Evolutionary conservation across 1,139 yeast species (phyloP).

Genomic region (Geotrichum phurueaensis): DNA sequence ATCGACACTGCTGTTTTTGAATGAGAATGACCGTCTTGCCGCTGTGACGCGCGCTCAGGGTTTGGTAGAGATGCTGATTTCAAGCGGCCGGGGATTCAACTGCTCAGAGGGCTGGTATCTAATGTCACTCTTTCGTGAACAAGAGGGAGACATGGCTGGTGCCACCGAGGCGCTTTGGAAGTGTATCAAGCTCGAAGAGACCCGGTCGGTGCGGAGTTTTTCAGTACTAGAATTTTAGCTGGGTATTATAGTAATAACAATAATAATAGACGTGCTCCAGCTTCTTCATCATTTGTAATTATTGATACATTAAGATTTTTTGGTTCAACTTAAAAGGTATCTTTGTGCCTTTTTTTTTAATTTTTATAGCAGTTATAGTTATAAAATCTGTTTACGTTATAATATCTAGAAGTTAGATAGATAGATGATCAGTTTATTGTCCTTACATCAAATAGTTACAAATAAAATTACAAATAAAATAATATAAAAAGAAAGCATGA

Average conservation of each 20-base stretch:
- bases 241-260: too few species aligned
- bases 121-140: constrained; percentile 60
- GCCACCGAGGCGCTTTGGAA: constrained; percentile 56
- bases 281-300: background rate
- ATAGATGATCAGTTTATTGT: background rate
- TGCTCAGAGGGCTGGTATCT: constrained; percentile 70
- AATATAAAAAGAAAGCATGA: too few species aligned
- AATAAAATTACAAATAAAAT: too few species aligned
- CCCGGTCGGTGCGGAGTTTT: constrained; percentile 51
- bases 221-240: background rate
- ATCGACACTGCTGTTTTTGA: background rate
- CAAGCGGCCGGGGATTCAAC: constrained; percentile 47
- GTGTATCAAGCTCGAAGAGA: constrained; percentile 62
- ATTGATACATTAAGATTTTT: background rate
- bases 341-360: too few species aligned
- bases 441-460: background rate
- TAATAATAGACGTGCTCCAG: background rate
- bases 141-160: constrained; percentile 49
- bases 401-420: too few species aligned
- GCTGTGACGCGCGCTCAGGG: constrained; percentile 62
- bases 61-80: constrained; percentile 54
- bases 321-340: too few species aligned
- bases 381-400: background rate
- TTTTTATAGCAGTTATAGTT: background rate
- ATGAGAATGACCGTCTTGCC: constrained; percentile 50